Base-by-base conservation (phyloP, 2,329 filamentous ascomycete genomes). In the Fusarium euwallaceae region DNA sequence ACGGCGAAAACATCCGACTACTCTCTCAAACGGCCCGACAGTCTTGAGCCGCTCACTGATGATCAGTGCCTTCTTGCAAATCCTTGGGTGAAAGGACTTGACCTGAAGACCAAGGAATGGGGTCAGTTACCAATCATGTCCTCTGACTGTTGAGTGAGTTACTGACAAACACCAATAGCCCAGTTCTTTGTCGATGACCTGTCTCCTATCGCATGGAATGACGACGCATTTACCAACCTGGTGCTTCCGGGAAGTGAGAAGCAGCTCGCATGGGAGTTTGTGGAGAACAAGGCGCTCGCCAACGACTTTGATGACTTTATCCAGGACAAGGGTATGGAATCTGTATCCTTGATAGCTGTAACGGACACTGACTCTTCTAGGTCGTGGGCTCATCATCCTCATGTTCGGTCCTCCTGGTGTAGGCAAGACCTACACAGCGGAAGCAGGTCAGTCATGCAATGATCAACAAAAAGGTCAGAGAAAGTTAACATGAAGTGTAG, bases 391-490 rank as follows among this genome's bases (percentile, higher is more conserved):
- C 56, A 86, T 87, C 69, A 83, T 85, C 69, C 80, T 87, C 1
- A 80, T 88, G 20, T 84, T 82, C 8, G 86, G 87, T 4, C 82
- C 81, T 0, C 85, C 86, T 0, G 86, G 86, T 6, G 83, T 86
- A 1, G 86, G 86, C 32, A 87, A 87, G 78, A 87, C 85, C 0
- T 79, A 84, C 37, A 87, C 85, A 0, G 86, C 84, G 20, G 84
- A 78, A 48, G 70, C 80, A 29, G 66, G 66, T 61, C 12, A 14
- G 39, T 55, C 3, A 6, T 11, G 14, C 7, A 2, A 27, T 17
- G 9, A 12, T 14, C 6, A 43, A 4, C 10, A 37, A 7, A 10
- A 2, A 4, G 1, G 3, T 27, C 3, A 14, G 4, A n/a, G n/a
- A 6, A 41, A 2, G 5, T 11, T 67, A 29, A 67, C 24, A 11